Conservation (phyloP, 75 land plant species). For the Selaginella tamariscina region DNA sequence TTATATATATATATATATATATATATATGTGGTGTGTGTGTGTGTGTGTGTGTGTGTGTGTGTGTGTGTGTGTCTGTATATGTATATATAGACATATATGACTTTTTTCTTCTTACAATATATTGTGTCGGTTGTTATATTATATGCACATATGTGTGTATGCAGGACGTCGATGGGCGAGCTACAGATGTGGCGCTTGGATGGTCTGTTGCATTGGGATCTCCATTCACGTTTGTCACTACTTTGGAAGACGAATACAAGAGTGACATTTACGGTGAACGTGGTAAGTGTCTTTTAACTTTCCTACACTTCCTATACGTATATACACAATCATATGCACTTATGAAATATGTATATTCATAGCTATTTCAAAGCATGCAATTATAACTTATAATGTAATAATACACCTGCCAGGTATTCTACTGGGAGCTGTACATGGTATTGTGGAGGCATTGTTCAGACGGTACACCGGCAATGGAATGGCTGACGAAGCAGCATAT, state of each 20-base stretch:
- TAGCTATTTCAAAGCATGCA: too few species aligned
- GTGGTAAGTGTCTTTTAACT: slow-evolving; percentile 39
- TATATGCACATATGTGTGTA: too few species aligned
- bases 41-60: too few species aligned
- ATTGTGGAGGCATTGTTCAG: slow-evolving; percentile 88
- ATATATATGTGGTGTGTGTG: too few species aligned
- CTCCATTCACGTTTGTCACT: slow-evolving; percentile 87
- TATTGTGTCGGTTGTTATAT: too few species aligned
- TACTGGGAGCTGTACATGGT: slow-evolving; percentile 97
- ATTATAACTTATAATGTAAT: background rate
- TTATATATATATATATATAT: too few species aligned
- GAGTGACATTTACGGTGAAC: slow-evolving; percentile 90
- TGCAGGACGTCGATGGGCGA: slow-evolving; percentile 85
- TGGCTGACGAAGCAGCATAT: slow-evolving; percentile 86
- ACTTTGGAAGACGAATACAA: slow-evolving; percentile 87
- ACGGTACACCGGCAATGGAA: slow-evolving; percentile 88
- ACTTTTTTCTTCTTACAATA: background rate
- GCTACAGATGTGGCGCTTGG: slow-evolving; percentile 92
- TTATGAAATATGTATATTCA: too few species aligned
- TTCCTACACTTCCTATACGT: slow-evolving; percentile 5
- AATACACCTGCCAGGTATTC: slow-evolving; percentile 42
- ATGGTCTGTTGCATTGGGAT: slow-evolving; percentile 85
- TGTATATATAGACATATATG: background rate
- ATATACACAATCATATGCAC: background rate
- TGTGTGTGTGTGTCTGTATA: too few species aligned